Base-by-base conservation (phyloP, 768 basidiomycete species). In the Mycena chlorophos region DNA sequence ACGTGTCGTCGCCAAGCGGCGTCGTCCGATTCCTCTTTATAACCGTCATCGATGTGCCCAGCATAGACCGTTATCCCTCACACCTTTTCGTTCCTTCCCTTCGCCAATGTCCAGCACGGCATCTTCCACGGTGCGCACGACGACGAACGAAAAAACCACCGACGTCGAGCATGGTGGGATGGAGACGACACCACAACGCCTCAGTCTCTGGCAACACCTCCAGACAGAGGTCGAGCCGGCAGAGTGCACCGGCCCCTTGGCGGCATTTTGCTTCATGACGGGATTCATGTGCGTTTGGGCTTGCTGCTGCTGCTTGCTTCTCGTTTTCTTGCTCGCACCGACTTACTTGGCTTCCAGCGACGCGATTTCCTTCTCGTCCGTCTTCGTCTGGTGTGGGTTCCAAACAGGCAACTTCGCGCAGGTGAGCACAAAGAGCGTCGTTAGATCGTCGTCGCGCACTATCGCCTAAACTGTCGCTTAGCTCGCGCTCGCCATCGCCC, bases 331-430 rank as follows among this genome's bases (percentile, higher is more conserved):
- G 49, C n/a, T n/a, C 17, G 39, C 39, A 27, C 43, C 52, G 2
- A 57, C 56, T 14, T 12, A 30, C 14, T 1, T 42, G 28, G 38
- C 28, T 38, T 45, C 28, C 58, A 91, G 88, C 14, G 86, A 89
- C 63, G 81, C 82, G 1, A 75, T 91, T 26, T 84, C 83, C 3
- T 92, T 92, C 73, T 83, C 88, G 40, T 87, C 91, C 2, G 75
- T 90, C 45, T 92, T 85, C 68, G 83, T 92, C 13, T 93, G 91
- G 89, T 88, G 86, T 68, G 89, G 86, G 14, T 92, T 91, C 70
- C 90, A 92, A 69, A 91, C 89, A 0, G 89, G 88, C 49, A 89
- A 89, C 66, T 83, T 83, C 60, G 77, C 83, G 10, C 86, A 88
- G 75, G 85, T 86, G 63, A 54, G n/a, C n/a, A n/a, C n/a, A n/a